Conservation (phyloP, 2,329 filamentous ascomycete species). For the Penicillium sp. region DNA sequence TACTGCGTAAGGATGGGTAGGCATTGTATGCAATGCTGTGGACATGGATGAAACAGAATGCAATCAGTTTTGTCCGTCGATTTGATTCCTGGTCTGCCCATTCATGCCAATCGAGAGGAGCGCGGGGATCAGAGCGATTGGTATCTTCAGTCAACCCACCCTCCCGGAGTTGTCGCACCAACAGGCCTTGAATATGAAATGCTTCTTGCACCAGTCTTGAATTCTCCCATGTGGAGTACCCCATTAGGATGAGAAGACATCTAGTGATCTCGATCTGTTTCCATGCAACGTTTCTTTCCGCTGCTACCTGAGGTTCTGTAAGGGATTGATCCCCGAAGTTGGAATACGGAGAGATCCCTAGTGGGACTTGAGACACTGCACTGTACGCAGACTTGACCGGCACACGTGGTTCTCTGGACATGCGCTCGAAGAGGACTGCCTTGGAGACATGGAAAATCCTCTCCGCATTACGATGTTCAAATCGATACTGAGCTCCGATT, state of each 20-base stretch:
- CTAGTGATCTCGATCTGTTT: constrained; percentile 33
- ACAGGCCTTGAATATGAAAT: constrained; percentile 31
- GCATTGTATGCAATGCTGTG: constrained; percentile 44
- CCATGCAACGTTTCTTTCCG: constrained; percentile 16
- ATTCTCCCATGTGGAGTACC: constrained; percentile 36
- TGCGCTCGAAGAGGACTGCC: constrained; percentile 66
- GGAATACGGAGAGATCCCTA: constrained; percentile 18
- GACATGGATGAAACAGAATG: constrained; percentile 42
- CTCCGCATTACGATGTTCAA: constrained; percentile 44
- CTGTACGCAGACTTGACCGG: constrained; percentile 16
- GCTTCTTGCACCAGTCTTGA: constrained; percentile 35
- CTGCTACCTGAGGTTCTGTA: constrained; percentile 13
- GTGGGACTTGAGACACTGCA: constrained; percentile 15
- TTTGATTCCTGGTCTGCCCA: constrained; percentile 40
- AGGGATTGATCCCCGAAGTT: constrained; percentile 11
- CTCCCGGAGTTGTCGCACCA: constrained; percentile 33
- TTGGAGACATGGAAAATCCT: constrained; percentile 55
- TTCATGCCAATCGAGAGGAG: constrained; percentile 34
- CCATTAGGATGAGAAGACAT: constrained; percentile 33
- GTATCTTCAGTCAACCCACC: constrained; percentile 30
- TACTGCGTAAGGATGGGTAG: constrained; percentile 39
- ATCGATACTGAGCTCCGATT: constrained; percentile 55
- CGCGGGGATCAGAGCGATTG: constrained; percentile 22
- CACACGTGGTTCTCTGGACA: constrained; percentile 25
- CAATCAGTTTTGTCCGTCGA: constrained; percentile 39